Conservation (phyloP, 495 filamentous ascomycete species). For the Hypoxylon trugodes region DNA sequence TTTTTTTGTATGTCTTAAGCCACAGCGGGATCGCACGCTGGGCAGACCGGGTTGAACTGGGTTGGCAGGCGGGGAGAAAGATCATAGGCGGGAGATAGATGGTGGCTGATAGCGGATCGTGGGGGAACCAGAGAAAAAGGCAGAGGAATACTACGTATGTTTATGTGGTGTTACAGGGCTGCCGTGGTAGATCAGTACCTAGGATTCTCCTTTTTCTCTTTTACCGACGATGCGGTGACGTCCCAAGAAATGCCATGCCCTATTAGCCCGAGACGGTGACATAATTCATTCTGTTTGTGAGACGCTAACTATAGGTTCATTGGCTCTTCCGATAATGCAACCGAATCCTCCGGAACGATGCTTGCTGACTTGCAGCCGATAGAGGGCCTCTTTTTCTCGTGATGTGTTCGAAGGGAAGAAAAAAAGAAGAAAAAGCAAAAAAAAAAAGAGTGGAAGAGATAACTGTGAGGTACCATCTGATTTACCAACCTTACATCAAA, state of each 20-base stretch:
- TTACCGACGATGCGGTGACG: slow-evolving; percentile 38
- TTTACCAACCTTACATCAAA: too few relatives aligned
- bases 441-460: slow-evolving; percentile 5
- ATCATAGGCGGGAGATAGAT: slow-evolving; percentile 39
- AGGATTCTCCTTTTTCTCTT: slow-evolving; percentile 1
- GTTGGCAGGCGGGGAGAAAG: slow-evolving; percentile 33
- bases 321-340: slow-evolving; percentile 35
- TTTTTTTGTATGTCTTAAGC: slow-evolving; percentile 14
- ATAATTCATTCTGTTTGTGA: slow-evolving; percentile 35
- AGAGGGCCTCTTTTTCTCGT: slow-evolving; percentile 22
- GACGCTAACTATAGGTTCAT: slow-evolving; percentile 31
- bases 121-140: slow-evolving; percentile 33
- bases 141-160: neutral
- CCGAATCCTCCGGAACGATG: slow-evolving; percentile 38
- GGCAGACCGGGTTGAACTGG: slow-evolving; percentile 1
- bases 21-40: slow-evolving; percentile 34
- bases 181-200: slow-evolving; percentile 4
- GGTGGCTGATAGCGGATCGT: slow-evolving; percentile 38
- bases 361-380: slow-evolving; percentile 38
- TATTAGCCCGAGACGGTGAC: slow-evolving; percentile 36
- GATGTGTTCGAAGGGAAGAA: slow-evolving; percentile 4
- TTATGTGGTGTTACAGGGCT: slow-evolving; percentile 11
- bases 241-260: slow-evolving; percentile 32
- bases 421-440: neutral
- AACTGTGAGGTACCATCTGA: too few relatives aligned